Conservation (phyloP, 805 yeast species). For the Isabelozyma heimii region DNA sequence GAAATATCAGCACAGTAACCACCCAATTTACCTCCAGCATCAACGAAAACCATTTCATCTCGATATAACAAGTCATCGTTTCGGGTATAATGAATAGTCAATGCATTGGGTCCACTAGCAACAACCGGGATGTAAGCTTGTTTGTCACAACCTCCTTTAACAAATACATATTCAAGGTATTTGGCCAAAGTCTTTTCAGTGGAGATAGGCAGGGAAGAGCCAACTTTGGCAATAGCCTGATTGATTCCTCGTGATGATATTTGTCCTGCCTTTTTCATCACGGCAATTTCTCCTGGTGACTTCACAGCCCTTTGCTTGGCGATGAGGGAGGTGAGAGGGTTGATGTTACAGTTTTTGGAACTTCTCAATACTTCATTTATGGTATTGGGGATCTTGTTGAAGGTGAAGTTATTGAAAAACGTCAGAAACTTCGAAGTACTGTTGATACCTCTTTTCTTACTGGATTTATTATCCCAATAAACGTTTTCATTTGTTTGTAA, state of each 20-base stretch:
- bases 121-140: slow-evolving; percentile 95
- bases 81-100: slow-evolving; percentile 90
- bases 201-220: slow-evolving; percentile 42
- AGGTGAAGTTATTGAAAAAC: slow-evolving; percentile 13
- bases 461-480: slow-evolving; percentile 49
- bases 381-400: slow-evolving; percentile 7
- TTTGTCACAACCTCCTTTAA: slow-evolving; percentile 83
- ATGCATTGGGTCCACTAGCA: slow-evolving; percentile 87
- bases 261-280: slow-evolving; percentile 80
- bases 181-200: slow-evolving; percentile 80
- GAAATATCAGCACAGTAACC: slow-evolving; percentile 97
- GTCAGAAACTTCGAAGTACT: slow-evolving; percentile 11
- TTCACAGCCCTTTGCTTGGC: slow-evolving; percentile 64
- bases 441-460: slow-evolving; percentile 3
- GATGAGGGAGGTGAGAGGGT: slow-evolving; percentile 42
- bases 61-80: slow-evolving; percentile 78
- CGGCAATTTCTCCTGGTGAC: slow-evolving; percentile 68
- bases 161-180: slow-evolving; percentile 77
- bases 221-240: slow-evolving; percentile 66
- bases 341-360: slow-evolving; percentile 31
- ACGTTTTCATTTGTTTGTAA: slow-evolving; percentile 49
- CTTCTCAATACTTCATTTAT: slow-evolving; percentile 19
- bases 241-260: slow-evolving; percentile 84
- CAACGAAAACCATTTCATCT: slow-evolving; percentile 85
- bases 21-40: slow-evolving; percentile 91